Percentiles rank a stretch among this genome's conserved stretches.
Evolutionary conservation across 768 basidiomycete species (phyloP).

Genomic region (Sarcodon sp.): DNA sequence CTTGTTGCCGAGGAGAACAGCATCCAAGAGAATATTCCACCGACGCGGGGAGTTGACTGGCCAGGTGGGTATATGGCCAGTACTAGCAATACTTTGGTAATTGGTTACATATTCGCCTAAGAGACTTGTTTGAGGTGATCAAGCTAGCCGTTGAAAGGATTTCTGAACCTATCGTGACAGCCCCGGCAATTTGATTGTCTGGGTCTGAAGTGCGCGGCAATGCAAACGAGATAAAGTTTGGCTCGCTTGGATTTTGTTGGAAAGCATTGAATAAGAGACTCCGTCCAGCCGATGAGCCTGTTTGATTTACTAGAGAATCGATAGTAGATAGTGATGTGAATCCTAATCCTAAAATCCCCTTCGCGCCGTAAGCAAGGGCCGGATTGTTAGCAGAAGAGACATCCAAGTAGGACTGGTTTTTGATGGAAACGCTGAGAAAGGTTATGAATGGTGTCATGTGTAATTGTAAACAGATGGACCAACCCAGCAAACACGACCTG

Average conservation of each 20-base stretch:
- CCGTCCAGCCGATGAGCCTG: slow-evolving; percentile 47
- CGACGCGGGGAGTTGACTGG: slow-evolving; percentile 47
- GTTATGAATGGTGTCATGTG: not conserved
- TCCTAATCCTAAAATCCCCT: slow-evolving; percentile 66
- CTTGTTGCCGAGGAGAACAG: slow-evolving; percentile 45
- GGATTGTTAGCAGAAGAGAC: slow-evolving; percentile 56
- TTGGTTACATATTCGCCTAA: slow-evolving; percentile 54
- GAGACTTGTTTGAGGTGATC: not conserved
- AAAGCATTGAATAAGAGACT: slow-evolving; percentile 71
- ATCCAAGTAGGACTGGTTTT: slow-evolving; percentile 64
- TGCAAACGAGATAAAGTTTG: slow-evolving; percentile 74
- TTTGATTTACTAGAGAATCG: slow-evolving; percentile 42
- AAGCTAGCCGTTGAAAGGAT: not conserved
- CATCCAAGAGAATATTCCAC: slow-evolving; percentile 73
- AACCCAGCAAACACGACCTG: slow-evolving; percentile 62
- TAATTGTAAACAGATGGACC: not conserved
- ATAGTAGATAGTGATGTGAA: slow-evolving; percentile 68
- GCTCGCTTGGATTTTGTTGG: slow-evolving; percentile 47
- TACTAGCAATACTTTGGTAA: slow-evolving; percentile 48
- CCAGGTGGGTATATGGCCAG: slow-evolving; percentile 57
- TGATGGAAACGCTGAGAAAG: slow-evolving; percentile 38
- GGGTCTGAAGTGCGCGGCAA: slow-evolving; percentile 46
- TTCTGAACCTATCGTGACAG: slow-evolving; percentile 51
- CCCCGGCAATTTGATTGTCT: slow-evolving; percentile 47
- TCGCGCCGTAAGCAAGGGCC: slow-evolving; percentile 55